Evolutionary conservation across 352 stramenopile genomes (phyloP).

Genomic region (Globisporangium abappressorium): DNA sequence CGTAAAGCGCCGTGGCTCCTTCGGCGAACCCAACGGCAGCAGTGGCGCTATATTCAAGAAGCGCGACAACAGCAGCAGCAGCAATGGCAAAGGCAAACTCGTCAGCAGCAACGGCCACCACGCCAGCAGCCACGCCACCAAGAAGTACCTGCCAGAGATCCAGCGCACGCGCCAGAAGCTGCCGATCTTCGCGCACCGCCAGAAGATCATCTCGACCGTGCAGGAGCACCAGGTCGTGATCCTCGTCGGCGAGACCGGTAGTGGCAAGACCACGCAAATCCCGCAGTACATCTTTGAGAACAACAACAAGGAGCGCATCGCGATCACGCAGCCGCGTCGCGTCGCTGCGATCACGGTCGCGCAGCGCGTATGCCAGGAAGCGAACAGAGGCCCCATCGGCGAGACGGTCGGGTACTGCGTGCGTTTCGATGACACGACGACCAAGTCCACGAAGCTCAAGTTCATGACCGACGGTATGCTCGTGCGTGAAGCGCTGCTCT

Average conservation of each 20-base stretch:
- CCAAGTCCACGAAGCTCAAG: conserved; percentile 88
- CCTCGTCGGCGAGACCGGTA: conserved; percentile 88
- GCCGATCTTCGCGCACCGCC: conserved; percentile 73
- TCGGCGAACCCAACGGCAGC: background rate
- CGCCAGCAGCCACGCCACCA: conserved; percentile 11
- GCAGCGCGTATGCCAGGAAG: conserved; percentile 75
- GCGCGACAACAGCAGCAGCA: conserved; percentile 4
- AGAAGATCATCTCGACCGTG: conserved; percentile 61
- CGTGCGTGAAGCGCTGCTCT: conserved; percentile 84
- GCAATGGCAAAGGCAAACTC: background rate
- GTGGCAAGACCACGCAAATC: conserved; percentile 91
- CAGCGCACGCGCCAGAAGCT: conserved; percentile 60
- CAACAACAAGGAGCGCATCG: conserved; percentile 45
- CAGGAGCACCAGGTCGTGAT: conserved; percentile 76
- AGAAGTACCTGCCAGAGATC: conserved; percentile 32
- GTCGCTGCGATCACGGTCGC: conserved; percentile 84
- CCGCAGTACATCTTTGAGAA: conserved; percentile 85
- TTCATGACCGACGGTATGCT: conserved; percentile 94
- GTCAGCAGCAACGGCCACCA: background rate
- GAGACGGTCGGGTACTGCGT: conserved; percentile 90
- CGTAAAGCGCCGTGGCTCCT: conserved; percentile 12
- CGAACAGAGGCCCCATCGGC: conserved; percentile 43
- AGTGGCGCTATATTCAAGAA: conserved; percentile 22
- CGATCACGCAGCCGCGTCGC: conserved; percentile 79
- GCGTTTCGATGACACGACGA: conserved; percentile 93